Evolutionary conservation across 1,284 basidiomycete species (phyloP), one percentile per base, ranked within the genome.

Genomic region (Inonotus obliquus): DNA sequence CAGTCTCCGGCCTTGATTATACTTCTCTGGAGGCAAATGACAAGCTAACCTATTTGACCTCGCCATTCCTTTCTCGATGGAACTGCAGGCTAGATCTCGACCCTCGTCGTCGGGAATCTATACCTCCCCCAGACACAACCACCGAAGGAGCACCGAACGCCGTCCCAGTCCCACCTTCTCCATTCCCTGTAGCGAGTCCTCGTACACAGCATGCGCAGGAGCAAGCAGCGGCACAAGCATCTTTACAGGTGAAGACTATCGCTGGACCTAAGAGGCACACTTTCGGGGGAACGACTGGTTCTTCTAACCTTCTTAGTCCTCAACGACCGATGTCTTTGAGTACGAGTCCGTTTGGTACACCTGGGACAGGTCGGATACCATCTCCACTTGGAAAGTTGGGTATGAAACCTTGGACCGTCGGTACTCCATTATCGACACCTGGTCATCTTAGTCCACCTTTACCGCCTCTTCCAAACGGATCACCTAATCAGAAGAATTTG

Each of bases 41-140:
- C 38, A 29, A 39, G 10, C 63, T 75, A 2, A 68, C 74, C 0
- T 90, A 85, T 66, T 89, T 89, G 0, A 92, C 93, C 0, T 75
- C 75, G 6, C 76, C 82, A 0, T 96, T 95, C 72, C 83, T 85
- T 0, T 93, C 91, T 0, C 78, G 87, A 25, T 96, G 94, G 94
- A 95, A 93, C 67, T 94, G 91, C 65, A 77, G 89, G 0, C 83
- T 96, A 32, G 92, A 95, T 70, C 78, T 96, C 11, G 80, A 88
- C 0, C 75, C 83, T 13, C 71, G 71, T 54, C 70, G 67, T 32
- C 70, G 70, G 53, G 71, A 70, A 51, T 65, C 64, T 9, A 25
- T 48, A 11, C 54, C 62, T 63, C n/a, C 66, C 49, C 49, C 47
- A 55, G 39, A 62, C 51, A 7, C 60, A 47, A 25, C 54, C 17